Conservation (phyloP, 2,329 filamentous ascomycete species). For the Penicillium sclerotigenum region DNA sequence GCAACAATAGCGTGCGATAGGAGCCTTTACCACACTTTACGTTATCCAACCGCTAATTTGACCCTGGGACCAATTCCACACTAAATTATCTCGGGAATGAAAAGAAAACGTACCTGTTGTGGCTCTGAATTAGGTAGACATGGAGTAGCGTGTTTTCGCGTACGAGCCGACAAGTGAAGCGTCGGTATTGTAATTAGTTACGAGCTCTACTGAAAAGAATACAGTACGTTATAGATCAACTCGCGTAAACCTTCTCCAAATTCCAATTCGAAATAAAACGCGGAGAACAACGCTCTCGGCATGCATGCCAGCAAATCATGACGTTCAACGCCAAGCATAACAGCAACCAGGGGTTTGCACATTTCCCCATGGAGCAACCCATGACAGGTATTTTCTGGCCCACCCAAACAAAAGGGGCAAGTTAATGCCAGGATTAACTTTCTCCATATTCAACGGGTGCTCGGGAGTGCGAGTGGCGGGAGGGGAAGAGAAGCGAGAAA, state of each 20-base stretch:
- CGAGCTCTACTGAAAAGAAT: neutral
- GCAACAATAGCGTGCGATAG: neutral
- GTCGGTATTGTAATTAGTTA: no score
- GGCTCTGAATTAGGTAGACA: no score
- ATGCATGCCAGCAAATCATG: slow-evolving; percentile 14
- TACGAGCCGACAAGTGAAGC: no score
- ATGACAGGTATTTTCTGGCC: neutral
- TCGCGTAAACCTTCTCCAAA: neutral
- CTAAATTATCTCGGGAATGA: no score
- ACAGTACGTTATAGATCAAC: neutral
- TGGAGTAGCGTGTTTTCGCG: no score
- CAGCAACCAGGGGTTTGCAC: neutral
- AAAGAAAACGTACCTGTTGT: no score
- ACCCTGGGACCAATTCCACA: neutral
- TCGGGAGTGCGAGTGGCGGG: slow-evolving; percentile 9
- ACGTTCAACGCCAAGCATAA: slow-evolving; percentile 26
- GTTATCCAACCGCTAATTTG: neutral
- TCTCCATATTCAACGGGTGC: slow-evolving; percentile 1
- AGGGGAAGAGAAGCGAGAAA: slow-evolving; percentile 1
- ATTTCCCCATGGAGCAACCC: neutral
- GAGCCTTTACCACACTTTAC: neutral
- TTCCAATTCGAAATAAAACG: neutral
- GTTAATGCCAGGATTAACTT: slow-evolving; percentile 6
- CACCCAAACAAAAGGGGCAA: neutral
- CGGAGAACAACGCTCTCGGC: slow-evolving; percentile 1